phyloP scores from a whole-genome alignment of 2,329 filamentous ascomycete genomes.

The Colletotrichum lindemuthianum region DNA sequence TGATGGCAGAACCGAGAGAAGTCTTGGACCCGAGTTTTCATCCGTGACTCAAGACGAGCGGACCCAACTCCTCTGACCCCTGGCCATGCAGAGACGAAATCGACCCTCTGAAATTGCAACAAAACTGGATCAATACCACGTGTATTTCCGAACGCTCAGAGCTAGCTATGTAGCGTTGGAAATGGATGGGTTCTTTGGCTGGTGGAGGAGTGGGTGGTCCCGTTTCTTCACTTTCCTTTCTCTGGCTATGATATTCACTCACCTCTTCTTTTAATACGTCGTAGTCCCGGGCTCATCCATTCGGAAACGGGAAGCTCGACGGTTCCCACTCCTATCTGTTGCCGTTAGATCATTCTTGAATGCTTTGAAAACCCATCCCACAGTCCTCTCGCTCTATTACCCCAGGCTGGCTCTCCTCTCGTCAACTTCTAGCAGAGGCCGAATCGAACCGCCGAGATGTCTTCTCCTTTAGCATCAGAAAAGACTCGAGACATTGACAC shows the following conservation, averaged over 20 bases:
- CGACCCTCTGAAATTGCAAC: slow-evolving; percentile 11
- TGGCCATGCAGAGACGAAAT: background rate
- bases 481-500: slow-evolving; percentile 13
- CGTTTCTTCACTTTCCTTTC: background rate
- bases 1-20: background rate
- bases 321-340: slow-evolving; percentile 20
- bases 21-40: too few species aligned
- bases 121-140: slow-evolving; percentile 4
- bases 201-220: background rate
- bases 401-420: background rate
- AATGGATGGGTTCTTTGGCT: background rate
- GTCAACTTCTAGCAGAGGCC: background rate
- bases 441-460: slow-evolving; percentile 11
- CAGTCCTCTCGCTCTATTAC: background rate
- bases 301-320: slow-evolving; percentile 5
- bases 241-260: background rate
- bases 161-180: background rate
- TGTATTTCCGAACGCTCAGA: slow-evolving; percentile 14
- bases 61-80: background rate
- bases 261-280: background rate
- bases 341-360: slow-evolving; percentile 16
- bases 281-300: background rate
- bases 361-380: slow-evolving; percentile 5
- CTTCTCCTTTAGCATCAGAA: slow-evolving; percentile 14
- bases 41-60: too few species aligned